Evolutionary conservation across 805 yeast genomes (phyloP), one percentile per base, ranked within the genome.

Genomic region (Nakazawaea wickerhamii): DNA sequence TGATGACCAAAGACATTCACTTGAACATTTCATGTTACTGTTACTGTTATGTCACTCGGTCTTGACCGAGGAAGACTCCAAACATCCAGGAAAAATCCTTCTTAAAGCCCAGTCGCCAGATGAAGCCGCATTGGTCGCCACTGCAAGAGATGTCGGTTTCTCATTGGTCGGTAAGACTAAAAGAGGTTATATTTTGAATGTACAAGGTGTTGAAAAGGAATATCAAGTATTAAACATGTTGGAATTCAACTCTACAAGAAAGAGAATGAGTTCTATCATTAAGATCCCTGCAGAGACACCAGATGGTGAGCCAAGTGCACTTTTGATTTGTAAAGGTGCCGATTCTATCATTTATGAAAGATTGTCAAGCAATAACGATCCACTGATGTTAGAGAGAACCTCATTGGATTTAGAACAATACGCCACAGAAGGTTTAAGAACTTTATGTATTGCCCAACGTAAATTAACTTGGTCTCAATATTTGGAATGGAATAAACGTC

Each of bases 21-120:
- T 75, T 54, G 86, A 82, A 51, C 86, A 84, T 52, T 85, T 85
- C 56, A 81, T 84, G 88, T 60, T 84, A 32, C 78, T 85, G 0
- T 64, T 85, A 39, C 86, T 91, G 0, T 64, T 85, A 26, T 85
- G 95, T 64, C 93, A 85, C 55, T 79, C 90, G 42, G 93, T 85
- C 19, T 59, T 85, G 34, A 75, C 79, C 22, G 95, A 85, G 53
- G 72, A 74, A 30, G 79, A 81, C 48, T 80, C 79, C 30, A 68
- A 70, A 20, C 70, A 77, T 50, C 79, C 86, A 2, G 71, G 64
- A 1, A 79, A 71, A 46, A 51, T 73, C 40, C 65, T 76, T 20
- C 62, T 83, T 30, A 81, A 82, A 53, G 93, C 93, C 0, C 93
- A 84, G 57, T 81, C 89, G 20, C 95, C 95, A 0, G 95, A 85